phyloP scores from a whole-genome alignment of 2,329 filamentous ascomycete genomes.

The Drechmeria coniospora region DNA sequence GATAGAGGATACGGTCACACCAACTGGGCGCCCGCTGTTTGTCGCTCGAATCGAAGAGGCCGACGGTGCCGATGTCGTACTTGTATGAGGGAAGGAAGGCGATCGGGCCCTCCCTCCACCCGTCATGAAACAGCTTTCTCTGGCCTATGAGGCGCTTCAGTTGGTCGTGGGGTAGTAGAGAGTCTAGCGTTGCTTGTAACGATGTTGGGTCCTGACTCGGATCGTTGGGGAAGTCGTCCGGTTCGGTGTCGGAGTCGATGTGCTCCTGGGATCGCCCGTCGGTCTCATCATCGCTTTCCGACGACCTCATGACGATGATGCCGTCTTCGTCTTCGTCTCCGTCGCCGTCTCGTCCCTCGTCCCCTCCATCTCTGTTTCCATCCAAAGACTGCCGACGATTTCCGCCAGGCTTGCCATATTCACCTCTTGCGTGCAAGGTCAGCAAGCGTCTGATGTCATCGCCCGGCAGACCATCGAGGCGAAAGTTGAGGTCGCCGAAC shows the following conservation, averaged over 20 bases:
- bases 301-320: constrained; percentile 30
- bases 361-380: too few relatives aligned
- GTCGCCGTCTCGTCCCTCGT: too few relatives aligned
- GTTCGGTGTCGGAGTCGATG: constrained; percentile 33
- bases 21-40: constrained; percentile 87
- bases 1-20: constrained; percentile 88
- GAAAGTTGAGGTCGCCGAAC: constrained; percentile 93
- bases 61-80: constrained; percentile 88
- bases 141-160: constrained; percentile 57
- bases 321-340: constrained; percentile 32
- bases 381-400: too few relatives aligned
- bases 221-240: constrained; percentile 52
- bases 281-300: constrained; percentile 32
- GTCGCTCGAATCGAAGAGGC: constrained; percentile 87
- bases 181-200: constrained; percentile 75
- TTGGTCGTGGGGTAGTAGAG: constrained; percentile 80
- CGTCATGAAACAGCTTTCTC: constrained; percentile 74
- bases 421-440: constrained; percentile 65
- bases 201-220: constrained; percentile 68
- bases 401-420: constrained; percentile 45
- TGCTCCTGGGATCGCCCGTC: constrained; percentile 24
- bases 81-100: constrained; percentile 92
- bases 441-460: constrained; percentile 79
- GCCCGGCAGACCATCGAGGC: constrained; percentile 73
- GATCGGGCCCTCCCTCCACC: constrained; percentile 81